A percentile compares a stretch with the other conserved stretches of the same genome.
phyloP scores from a whole-genome alignment of 2,329 filamentous ascomycete species.

The Lecanicillium sp. region DNA sequence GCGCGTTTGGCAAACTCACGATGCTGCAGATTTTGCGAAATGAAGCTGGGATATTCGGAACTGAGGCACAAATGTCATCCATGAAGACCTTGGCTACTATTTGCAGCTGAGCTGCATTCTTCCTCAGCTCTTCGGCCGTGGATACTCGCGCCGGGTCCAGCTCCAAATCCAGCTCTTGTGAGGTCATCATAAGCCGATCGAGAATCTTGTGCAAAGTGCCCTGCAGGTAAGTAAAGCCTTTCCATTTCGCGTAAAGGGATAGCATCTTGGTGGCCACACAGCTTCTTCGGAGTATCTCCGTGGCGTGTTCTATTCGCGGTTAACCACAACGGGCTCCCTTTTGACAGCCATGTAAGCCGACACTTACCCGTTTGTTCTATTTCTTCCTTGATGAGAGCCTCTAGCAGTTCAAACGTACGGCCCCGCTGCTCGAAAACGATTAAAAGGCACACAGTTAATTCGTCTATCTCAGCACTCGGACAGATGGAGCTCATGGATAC shows the following conservation, averaged over 20 bases:
- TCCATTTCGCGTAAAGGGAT: conserved; percentile 67
- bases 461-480: conserved; percentile 62
- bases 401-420: conserved; percentile 55
- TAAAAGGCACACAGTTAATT: conserved; percentile 60
- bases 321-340: conserved; percentile 11
- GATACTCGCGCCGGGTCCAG: conserved; percentile 57
- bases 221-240: conserved; percentile 57
- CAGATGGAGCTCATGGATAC: conserved; percentile 60
- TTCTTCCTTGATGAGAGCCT: conserved; percentile 62
- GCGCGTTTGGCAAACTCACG: conserved; percentile 33
- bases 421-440: conserved; percentile 66
- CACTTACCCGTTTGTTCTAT: conserved; percentile 56
- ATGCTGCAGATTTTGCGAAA: conserved; percentile 65
- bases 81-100: conserved; percentile 67
- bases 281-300: conserved; percentile 60
- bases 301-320: conserved; percentile 50
- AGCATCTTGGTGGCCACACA: conserved; percentile 69
- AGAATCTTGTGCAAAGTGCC: conserved; percentile 61
- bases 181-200: conserved; percentile 59
- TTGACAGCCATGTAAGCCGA: neutral
- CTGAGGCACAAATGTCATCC: conserved; percentile 61
- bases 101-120: conserved; percentile 59
- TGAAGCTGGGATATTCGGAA: conserved; percentile 53
- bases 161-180: conserved; percentile 62
- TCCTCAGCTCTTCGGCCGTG: conserved; percentile 57